Evolutionary conservation across 768 basidiomycete genomes (phyloP).

Genomic region (Suillus tomentosus): DNA sequence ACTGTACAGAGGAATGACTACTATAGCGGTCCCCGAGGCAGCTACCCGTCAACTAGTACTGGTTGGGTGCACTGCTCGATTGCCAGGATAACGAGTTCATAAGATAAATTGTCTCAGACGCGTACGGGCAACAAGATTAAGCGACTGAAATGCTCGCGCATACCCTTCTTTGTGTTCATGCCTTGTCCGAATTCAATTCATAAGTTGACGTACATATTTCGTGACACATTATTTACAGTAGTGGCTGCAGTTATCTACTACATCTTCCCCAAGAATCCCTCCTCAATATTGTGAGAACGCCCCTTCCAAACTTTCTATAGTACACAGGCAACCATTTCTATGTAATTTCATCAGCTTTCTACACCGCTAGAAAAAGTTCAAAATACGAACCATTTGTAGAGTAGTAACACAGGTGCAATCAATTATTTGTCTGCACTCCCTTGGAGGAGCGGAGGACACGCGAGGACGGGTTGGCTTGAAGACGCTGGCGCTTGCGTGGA

Average conservation of each 20-base stretch:
- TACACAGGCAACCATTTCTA: background rate
- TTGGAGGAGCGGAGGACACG: background rate
- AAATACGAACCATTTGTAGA: background rate
- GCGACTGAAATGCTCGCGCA: background rate
- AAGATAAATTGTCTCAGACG: background rate
- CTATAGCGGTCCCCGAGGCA: background rate
- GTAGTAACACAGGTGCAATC: background rate
- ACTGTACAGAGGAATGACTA: background rate
- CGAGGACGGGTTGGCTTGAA: background rate
- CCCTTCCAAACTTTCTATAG: background rate
- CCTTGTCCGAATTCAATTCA: background rate
- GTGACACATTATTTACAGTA: background rate
- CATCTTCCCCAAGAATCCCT: background rate
- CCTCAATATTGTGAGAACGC: background rate
- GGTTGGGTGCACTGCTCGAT: background rate
- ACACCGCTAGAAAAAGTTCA: background rate
- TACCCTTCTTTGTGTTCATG: background rate
- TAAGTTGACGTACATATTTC: background rate
- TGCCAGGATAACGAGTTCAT: background rate
- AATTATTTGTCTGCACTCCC: background rate
- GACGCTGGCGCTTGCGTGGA: conserved; percentile 1
- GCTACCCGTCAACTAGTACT: background rate
- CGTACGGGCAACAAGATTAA: background rate
- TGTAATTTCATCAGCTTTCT: background rate
- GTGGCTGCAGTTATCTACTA: background rate